A percentile compares a stretch with the other conserved stretches of the same genome.
phyloP scores from a whole-genome alignment of 495 filamentous ascomycete species.

The Letharia columbiana region DNA sequence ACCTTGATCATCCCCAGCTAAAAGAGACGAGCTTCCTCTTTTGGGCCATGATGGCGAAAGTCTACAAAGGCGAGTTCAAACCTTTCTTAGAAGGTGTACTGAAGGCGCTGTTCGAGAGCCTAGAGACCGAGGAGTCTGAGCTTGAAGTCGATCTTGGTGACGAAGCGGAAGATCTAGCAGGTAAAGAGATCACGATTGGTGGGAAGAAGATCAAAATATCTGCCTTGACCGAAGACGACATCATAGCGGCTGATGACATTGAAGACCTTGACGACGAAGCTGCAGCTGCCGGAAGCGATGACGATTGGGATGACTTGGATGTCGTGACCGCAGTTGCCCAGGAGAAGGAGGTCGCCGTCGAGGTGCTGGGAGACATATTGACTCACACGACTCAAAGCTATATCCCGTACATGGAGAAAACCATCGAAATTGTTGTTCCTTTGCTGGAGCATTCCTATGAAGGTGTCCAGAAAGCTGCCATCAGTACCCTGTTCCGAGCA shows the following conservation, averaged over 20 bases:
- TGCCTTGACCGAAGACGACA: conserved; percentile 47
- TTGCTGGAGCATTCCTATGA: conserved; percentile 85
- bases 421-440: conserved; percentile 68
- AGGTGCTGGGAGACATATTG: conserved; percentile 88
- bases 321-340: conserved; percentile 79
- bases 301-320: conserved; percentile 68
- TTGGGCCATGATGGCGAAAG: conserved; percentile 88
- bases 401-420: conserved; percentile 85
- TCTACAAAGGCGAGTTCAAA: conserved; percentile 84
- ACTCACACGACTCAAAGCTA: conserved; percentile 68
- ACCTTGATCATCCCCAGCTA: conserved; percentile 81
- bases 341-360: conserved; percentile 95
- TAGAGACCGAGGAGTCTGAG: conserved; percentile 85
- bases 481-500: conserved; percentile 83
- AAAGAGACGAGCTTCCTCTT: conserved; percentile 94
- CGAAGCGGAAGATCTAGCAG: conserved; percentile 66
- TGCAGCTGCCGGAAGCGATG: conserved; percentile 39
- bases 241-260: conserved; percentile 43
- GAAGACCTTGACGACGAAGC: conserved; percentile 46
- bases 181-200: conserved; percentile 64
- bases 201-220: conserved; percentile 81
- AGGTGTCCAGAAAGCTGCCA: conserved; percentile 82
- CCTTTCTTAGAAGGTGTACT: conserved; percentile 80
- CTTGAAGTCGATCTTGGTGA: conserved; percentile 71
- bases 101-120: conserved; percentile 71